Evolutionary conservation across 345 rosid genomes (phyloP).

Genomic region (Cardamine occulta): DNA sequence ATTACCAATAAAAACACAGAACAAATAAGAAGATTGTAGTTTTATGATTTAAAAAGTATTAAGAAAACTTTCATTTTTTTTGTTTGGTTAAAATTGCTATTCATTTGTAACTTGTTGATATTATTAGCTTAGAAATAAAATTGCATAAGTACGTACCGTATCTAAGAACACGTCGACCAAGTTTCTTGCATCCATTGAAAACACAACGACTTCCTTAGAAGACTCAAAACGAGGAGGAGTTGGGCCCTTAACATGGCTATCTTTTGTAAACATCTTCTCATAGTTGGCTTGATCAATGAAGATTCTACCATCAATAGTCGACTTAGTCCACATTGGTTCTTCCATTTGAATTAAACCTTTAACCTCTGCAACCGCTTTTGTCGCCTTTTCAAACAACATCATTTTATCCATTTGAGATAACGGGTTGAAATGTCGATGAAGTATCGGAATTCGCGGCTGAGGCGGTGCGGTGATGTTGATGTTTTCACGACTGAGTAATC

Average conservation of each 20-base stretch:
- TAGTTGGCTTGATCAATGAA: conserved; percentile 51
- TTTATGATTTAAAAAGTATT: too few relatives aligned
- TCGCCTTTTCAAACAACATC: conserved; percentile 49
- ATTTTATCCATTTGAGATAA: conserved; percentile 53
- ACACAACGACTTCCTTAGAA: conserved; percentile 56
- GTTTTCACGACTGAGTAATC: conserved; percentile 19
- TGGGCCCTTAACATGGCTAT: conserved; percentile 41
- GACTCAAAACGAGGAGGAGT: conserved; percentile 59
- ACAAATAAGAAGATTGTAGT: too few relatives aligned
- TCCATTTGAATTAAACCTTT: conserved; percentile 47
- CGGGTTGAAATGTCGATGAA: conserved; percentile 1
- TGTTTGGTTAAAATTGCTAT: neutral
- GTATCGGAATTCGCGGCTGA: neutral
- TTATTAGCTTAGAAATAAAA: neutral
- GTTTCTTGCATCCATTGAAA: conserved; percentile 48
- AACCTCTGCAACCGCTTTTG: conserved; percentile 56
- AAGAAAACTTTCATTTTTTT: too few relatives aligned
- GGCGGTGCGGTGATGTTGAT: conserved; percentile 2
- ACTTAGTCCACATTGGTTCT: conserved; percentile 70
- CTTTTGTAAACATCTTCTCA: conserved; percentile 49
- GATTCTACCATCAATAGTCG: conserved; percentile 48
- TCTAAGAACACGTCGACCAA: conserved; percentile 60
- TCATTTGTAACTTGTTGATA: neutral
- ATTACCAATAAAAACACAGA: too few relatives aligned
- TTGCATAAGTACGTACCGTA: conserved; percentile 44